Evolutionary conservation across 495 filamentous ascomycete genomes (phyloP), one percentile per base, ranked within the genome.

Genomic region (Pyronema omphalodes): DNA sequence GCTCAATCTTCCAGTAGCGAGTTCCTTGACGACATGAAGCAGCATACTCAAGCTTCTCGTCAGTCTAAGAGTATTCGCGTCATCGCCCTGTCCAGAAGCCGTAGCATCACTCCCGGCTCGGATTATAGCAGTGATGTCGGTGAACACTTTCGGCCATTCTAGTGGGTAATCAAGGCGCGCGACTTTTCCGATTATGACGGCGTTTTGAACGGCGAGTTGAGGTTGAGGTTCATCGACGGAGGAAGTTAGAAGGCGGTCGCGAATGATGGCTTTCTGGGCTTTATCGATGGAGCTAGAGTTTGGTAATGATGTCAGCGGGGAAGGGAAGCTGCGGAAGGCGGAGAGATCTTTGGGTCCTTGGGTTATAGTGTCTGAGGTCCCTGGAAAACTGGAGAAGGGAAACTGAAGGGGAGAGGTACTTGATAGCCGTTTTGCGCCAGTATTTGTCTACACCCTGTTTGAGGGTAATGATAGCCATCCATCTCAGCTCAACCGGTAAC

Each of bases 381-480:
- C 23, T 29, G 23, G 23, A 29, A 7, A 8, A 6, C 7, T 40
- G 34, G 15, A 17, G 35, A 18, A 12, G 7, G 1, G 49, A 33
- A 9, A 19, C 11, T 17, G 49, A 33, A 51, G 14, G 12, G 23
- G 23, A 1, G 23, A 29, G 11, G 11, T 71, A 80, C 77, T 82
- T 76, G 14, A 69, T 71, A 12, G 82, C 75, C 3, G 77, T 80
- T 61, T 79, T 82, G 40, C 91, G 76, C 91, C 91, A 98, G 66
- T 85, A 86, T 66, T 83, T 87, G 60, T 95, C 89, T 62, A 94
- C 85, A 23, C 86, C 91, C 66, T 95, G 94, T 66, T 95, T 95
- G 52, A 98, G 71, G 62, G 93, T 84, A 56, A 94, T 95, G 49
- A 94, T 79, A 14, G 87, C 79, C n/a, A 94, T 76, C 65, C 91